Base-by-base conservation (phyloP, 2,329 filamentous ascomycete species). In the Diaporthe velutina region DNA sequence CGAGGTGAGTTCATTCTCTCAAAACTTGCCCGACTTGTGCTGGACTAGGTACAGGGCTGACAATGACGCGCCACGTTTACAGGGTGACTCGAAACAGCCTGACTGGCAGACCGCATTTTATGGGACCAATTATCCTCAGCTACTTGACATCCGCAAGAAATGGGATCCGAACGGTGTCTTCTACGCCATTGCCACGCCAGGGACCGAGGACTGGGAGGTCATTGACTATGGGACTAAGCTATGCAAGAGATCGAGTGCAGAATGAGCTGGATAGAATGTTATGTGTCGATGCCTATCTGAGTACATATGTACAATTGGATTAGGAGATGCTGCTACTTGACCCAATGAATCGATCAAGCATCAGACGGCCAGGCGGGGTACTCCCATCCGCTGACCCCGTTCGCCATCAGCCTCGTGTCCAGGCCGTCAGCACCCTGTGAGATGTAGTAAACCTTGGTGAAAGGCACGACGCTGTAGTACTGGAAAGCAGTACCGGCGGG, bases 51-150 rank as follows among this genome's bases (percentile, higher is more conserved):
- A 10, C 25, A 30, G 30, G 67, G 75, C 25, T 19, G n/a, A 77
- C 52, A 2, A 10, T 3, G 10, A 33, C n/a, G 4, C 40, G 7
- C 38, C 13, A 45, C 13, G 25, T 6, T 9, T 5, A n/a, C 61
- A 80, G 81, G 83, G 80, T 7, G 81, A 85, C 58, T 78, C 81
- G 2, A 81, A 80, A 38, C 81, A 83, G 10, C 71, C 71, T 19
- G 52, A 55, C 22, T 70, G 71, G 71, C 71, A 70, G 30, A 50
- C 35, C 5, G 33, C 42, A 13, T 73, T 70, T 38, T 73, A 73
- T 4, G 71, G 71, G 6, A 70, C 35, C 7, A 73, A 58, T 13
- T 73, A 73, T 22, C 48, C 58, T 28, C 30, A 42, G n/a, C 70
- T 83, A 35, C 68, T 78, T 6, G 74, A 77, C 22, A 78, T 80